Evolutionary conservation across 345 rosid species (phyloP).

Genomic region (Firmiana major): DNA sequence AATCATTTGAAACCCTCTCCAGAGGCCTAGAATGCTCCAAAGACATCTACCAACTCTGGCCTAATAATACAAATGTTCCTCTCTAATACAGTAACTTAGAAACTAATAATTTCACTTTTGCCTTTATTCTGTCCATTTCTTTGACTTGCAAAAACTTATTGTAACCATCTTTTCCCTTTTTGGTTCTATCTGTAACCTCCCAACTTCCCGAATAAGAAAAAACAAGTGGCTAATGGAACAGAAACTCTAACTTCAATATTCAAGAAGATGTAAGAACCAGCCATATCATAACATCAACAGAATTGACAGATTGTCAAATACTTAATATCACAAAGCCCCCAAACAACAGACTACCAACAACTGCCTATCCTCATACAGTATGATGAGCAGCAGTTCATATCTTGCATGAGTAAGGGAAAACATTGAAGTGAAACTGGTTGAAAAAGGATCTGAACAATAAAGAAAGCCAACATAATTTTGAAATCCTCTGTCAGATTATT

Average conservation of each 20-base stretch:
- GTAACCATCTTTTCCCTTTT: neutral
- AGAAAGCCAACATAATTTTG: neutral
- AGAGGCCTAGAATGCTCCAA: neutral
- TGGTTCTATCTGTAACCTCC: neutral
- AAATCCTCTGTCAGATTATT: conserved; percentile 5
- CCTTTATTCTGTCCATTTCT: neutral
- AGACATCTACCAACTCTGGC: neutral
- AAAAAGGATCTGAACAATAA: neutral
- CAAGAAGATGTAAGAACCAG: neutral
- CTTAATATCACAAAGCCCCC: neutral
- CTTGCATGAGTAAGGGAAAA: neutral
- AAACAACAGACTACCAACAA: neutral
- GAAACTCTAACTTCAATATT: neutral
- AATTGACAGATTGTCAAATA: neutral
- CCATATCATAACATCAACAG: neutral
- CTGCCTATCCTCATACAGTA: neutral
- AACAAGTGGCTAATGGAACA: neutral
- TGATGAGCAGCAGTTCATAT: neutral
- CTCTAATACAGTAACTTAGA: neutral
- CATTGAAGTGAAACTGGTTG: neutral
- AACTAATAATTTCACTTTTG: neutral
- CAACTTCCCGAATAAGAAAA: neutral
- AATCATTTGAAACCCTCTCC: neutral
- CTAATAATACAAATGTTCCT: neutral
- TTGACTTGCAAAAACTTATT: neutral